These are phyloP conservation scores for Glycyrrhiza uralensis DNA, from an alignment of 306 rosid genomes.

Conservation along the genomic window DNA sequence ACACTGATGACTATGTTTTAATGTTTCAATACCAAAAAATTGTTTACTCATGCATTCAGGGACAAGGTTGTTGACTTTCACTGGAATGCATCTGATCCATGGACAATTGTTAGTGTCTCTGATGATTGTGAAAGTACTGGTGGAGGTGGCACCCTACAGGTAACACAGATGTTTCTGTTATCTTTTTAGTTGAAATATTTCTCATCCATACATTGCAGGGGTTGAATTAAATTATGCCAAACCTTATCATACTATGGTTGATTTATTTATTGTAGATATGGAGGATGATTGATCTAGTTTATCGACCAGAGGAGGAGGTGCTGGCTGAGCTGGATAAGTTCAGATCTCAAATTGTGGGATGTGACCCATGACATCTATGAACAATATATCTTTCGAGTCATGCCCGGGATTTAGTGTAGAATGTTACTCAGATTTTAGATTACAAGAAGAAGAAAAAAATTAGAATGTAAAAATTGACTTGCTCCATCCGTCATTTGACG, in stretches of 20 bases:
- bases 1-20: background rate
- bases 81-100: constrained; percentile 92
- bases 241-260: background rate
- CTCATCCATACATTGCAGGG: background rate
- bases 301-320: constrained; percentile 60
- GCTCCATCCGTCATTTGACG: background rate
- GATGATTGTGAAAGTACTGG: constrained; percentile 92
- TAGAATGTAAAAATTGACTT: background rate
- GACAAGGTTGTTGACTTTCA: constrained; percentile 94
- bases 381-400: background rate
- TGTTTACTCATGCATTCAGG: constrained; percentile 43
- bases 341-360: constrained; percentile 36
- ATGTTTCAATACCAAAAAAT: background rate
- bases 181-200: background rate
- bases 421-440: background rate
- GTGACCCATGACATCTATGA: background rate
- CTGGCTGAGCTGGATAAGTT: constrained; percentile 52
- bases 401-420: background rate
- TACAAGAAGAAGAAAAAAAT: background rate
- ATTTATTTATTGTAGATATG: constrained; percentile 47
- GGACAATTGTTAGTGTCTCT: constrained; percentile 96
- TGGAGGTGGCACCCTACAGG: constrained; percentile 93
- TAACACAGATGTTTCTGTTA: constrained; percentile 18
- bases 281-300: constrained; percentile 68
- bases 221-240: background rate